A percentile compares a stretch with the other conserved stretches of the same genome.
These are phyloP conservation scores for Aspergillus novofumigatus DNA, from an alignment of 2,329 filamentous ascomycete species.

Conservation along the genomic window DNA sequence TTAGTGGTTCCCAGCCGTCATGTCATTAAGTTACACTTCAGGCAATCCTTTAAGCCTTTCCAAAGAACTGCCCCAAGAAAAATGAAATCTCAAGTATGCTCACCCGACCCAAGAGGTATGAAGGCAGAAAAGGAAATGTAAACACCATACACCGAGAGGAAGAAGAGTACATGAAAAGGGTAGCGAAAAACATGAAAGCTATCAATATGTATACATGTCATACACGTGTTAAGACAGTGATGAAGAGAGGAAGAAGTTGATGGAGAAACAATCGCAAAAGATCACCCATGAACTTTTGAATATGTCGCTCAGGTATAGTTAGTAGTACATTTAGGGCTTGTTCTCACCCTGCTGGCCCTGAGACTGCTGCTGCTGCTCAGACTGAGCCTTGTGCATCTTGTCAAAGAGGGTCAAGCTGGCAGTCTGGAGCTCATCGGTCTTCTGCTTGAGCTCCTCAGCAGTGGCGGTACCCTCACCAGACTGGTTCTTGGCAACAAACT, in stretches of 20 bases:
- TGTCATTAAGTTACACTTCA: conserved; percentile 40
- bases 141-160: conserved; percentile 37
- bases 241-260: conserved; percentile 22
- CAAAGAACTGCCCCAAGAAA: conserved; percentile 11
- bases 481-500: conserved; percentile 92
- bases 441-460: conserved; percentile 92
- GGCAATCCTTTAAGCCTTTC: conserved; percentile 27
- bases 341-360: conserved; percentile 59
- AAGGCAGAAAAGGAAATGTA: conserved; percentile 24
- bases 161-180: conserved; percentile 10
- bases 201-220: conserved; percentile 38
- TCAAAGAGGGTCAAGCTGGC: conserved; percentile 95
- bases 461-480: conserved; percentile 82
- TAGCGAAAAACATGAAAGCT: conserved; percentile 14
- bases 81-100: conserved; percentile 14
- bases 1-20: conserved; percentile 34
- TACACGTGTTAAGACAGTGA: conserved; percentile 24
- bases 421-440: conserved; percentile 96
- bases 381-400: conserved; percentile 98
- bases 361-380: conserved; percentile 56
- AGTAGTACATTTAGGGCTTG: conserved; percentile 54
- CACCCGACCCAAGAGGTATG: conserved; percentile 19
- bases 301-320: conserved; percentile 17
- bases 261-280: conserved; percentile 17
- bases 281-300: conserved; percentile 7